phyloP scores from a whole-genome alignment of 2,329 filamentous ascomycete genomes.

The Fusarium stilboides region DNA sequence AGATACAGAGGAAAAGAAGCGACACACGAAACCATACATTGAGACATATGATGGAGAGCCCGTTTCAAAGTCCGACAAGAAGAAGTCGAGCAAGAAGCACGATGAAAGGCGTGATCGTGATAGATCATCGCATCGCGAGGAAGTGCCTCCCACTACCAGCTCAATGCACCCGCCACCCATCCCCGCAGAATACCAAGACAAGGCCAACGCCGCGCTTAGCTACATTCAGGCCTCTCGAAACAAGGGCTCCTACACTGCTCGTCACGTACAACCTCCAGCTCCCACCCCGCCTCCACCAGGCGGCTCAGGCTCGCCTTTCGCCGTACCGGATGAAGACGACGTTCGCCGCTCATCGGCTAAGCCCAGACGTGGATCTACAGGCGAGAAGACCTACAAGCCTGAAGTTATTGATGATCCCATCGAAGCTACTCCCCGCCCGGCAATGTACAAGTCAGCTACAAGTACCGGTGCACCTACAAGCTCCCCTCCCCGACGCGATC shows the following conservation, averaged over 20 bases:
- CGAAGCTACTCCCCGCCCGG: constrained; percentile 51
- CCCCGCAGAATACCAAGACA: constrained; percentile 41
- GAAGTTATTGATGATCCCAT: constrained; percentile 54
- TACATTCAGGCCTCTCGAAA: constrained; percentile 55
- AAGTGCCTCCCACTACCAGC: constrained; percentile 42
- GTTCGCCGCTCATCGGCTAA: constrained; percentile 54
- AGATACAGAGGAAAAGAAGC: constrained; percentile 57
- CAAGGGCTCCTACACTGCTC: constrained; percentile 48
- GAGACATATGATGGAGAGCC: constrained; percentile 53
- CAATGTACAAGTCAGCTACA: constrained; percentile 49
- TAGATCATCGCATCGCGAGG: constrained; percentile 55
- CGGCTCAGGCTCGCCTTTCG: constrained; percentile 47
- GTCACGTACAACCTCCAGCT: constrained; percentile 51
- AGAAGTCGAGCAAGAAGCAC: constrained; percentile 59
- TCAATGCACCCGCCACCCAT: constrained; percentile 44
- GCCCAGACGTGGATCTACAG: constrained; percentile 54
- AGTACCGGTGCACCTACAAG: constrained; percentile 45
- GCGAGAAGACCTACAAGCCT: constrained; percentile 54
- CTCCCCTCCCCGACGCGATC: constrained; percentile 54
- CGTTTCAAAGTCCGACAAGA: constrained; percentile 53
- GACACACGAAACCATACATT: constrained; percentile 54
- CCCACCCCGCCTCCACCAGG: constrained; percentile 55
- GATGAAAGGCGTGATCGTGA: constrained; percentile 57
- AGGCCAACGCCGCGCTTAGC: constrained; percentile 40
- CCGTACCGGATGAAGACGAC: constrained; percentile 53